A percentile compares a stretch with the other conserved stretches of the same genome.
These are phyloP conservation scores for Orbilia javanica DNA, from an alignment of 2,329 filamentous ascomycete genomes.

Conservation along the genomic window DNA sequence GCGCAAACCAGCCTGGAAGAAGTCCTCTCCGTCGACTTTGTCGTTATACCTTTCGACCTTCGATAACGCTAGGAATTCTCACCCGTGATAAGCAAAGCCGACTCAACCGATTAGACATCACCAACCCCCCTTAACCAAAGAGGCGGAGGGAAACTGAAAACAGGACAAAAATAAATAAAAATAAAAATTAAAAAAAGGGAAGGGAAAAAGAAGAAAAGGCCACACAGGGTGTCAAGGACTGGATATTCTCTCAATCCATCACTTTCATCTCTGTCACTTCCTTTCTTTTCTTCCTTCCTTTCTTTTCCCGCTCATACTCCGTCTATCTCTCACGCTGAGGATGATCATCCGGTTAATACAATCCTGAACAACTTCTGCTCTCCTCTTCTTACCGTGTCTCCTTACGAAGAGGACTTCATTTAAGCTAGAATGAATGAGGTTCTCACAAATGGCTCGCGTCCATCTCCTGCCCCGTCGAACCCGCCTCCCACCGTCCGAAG, in stretches of 20 bases:
- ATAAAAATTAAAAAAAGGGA: too few relatives aligned
- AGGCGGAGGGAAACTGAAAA: neutral
- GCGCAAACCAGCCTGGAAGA: neutral
- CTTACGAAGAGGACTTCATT: conserved; percentile 62
- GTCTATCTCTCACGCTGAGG: conserved; percentile 35
- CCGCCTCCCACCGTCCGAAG: conserved; percentile 58
- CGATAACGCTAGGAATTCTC: conserved; percentile 5
- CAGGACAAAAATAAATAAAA: too few relatives aligned
- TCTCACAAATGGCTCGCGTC: conserved; percentile 62
- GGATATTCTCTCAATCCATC: conserved; percentile 16
- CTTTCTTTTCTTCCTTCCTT: neutral
- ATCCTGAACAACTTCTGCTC: conserved; percentile 43
- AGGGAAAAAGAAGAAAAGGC: conserved; percentile 60
- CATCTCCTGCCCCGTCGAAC: conserved; percentile 61
- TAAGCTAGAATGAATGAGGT: conserved; percentile 63
- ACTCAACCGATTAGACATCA: neutral
- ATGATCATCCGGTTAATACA: conserved; percentile 58
- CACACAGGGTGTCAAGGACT: conserved; percentile 58
- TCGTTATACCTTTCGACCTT: conserved; percentile 2
- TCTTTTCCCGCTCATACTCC: conserved; percentile 8
- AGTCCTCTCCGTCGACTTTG: neutral
- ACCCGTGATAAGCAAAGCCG: conserved; percentile 11
- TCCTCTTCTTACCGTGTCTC: conserved; percentile 42
- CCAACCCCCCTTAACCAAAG: conserved; percentile 61
- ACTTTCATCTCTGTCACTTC: conserved; percentile 24